Percentiles rank a stretch among this genome's conserved stretches.
Conservation (phyloP, 148 eudicot species). For the Vaccinium vitisidaea region DNA sequence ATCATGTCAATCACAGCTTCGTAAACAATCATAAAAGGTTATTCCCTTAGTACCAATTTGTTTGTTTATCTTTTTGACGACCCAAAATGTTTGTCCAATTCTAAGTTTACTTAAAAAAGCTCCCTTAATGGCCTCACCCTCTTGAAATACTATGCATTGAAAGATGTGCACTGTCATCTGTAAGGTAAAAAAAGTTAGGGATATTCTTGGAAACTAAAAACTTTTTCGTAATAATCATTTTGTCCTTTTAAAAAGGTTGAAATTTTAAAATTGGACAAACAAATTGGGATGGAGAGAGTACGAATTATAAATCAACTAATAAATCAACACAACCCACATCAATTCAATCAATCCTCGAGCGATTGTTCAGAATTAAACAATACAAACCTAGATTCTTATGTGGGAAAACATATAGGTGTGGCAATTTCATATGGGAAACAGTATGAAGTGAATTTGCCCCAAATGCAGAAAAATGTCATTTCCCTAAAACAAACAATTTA, state of each 20-base stretch:
- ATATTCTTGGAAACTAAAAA: neutral
- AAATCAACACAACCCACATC: neutral
- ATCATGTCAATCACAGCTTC: neutral
- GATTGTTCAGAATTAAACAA: neutral
- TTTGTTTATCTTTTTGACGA: neutral
- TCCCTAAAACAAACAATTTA: neutral
- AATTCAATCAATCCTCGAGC: neutral
- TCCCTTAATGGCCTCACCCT: neutral
- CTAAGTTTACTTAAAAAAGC: no score
- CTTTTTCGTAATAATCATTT: no score
- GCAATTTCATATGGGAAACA: neutral
- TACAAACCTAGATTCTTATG: neutral
- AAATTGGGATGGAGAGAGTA: no score
- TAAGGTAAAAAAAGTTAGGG: neutral
- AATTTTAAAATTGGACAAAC: neutral
- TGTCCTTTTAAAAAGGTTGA: neutral
- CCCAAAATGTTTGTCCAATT: neutral
- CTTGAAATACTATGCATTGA: neutral
- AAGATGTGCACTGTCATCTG: neutral
- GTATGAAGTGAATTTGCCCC: neutral
- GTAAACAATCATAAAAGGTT: neutral
- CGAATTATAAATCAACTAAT: neutral
- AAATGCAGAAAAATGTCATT: neutral
- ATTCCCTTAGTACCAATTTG: neutral
- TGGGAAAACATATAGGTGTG: neutral